A percentile compares a stretch with the other conserved stretches of the same genome.
Conservation (phyloP, 2,329 filamentous ascomycete genomes). For the Sclerotinia sclerotiorum region DNA sequence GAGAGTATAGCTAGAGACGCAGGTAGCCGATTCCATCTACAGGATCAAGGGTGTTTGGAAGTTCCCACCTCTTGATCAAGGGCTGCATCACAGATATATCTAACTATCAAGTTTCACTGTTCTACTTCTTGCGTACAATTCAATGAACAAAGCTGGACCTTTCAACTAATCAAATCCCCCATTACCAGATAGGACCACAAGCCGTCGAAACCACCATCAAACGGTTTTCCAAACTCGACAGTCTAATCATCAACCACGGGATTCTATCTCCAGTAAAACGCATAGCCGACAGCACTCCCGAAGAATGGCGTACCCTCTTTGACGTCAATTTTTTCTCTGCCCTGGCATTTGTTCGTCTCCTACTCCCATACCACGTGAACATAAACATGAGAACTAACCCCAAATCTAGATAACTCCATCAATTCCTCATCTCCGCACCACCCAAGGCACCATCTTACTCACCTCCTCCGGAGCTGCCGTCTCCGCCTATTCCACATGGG, state of each 20-base stretch:
- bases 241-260: slow-evolving; percentile 86
- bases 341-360: slow-evolving; percentile 65
- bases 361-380: not conserved
- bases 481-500: slow-evolving; percentile 70
- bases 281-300: slow-evolving; percentile 64
- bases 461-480: slow-evolving; percentile 76
- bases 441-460: slow-evolving; percentile 71
- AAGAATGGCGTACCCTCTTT: slow-evolving; percentile 74
- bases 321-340: slow-evolving; percentile 87
- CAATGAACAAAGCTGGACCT: no score
- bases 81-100: not conserved
- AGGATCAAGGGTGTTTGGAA: not conserved
- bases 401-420: slow-evolving; percentile 56
- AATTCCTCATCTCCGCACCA: slow-evolving; percentile 65
- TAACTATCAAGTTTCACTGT: not conserved
- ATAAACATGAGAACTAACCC: slow-evolving; percentile 23
- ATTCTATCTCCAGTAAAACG: slow-evolving; percentile 72
- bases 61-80: not conserved
- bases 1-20: not conserved
- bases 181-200: slow-evolving; percentile 51
- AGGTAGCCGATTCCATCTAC: not conserved
- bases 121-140: not conserved
- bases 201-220: slow-evolving; percentile 65
- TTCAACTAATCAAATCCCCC: not conserved
- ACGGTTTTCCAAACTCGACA: slow-evolving; percentile 73